Base-by-base conservation (phyloP, 2,329 filamentous ascomycete species). In the Alternaria viburni region DNA sequence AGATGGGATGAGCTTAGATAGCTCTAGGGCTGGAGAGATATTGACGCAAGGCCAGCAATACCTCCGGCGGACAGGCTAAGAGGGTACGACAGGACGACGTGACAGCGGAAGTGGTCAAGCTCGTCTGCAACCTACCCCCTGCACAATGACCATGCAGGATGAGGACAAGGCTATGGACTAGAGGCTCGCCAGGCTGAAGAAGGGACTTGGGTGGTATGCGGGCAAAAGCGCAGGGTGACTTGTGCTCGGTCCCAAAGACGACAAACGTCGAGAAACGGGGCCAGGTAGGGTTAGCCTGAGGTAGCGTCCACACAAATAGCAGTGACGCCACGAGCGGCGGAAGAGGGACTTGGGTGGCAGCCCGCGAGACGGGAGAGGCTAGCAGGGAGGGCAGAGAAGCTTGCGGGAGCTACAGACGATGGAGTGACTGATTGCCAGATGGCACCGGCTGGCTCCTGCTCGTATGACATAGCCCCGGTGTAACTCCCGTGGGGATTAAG, bases 401-500 rank as follows among this genome's bases (percentile, higher is more conserved):
- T 72, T 73, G 75, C 78, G 77, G 77, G 77, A 79, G 77, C 78
- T 80, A 77, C 69, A 74, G 61, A 46, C 58, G 63, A 68, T 65
- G 69, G 72, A 74, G 67, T 69, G 68, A 73, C 66, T 74, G 77
- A 72, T 74, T 74, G 69, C 72, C 71, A 71, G 74, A 74, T 69
- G 71, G 69, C 62, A 67, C 64, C 65, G 64, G 70, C 65, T 74
- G 71, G 74, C 70, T 72, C 71, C 66, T 70, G 72, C 73, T 78
- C 76, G 76, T 78, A 76, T 79, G 76, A 76, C 76, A 79, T 79
- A 74, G 77, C 76, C 76, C 75, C 75, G 65, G 74, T 77, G 75
- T 75, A 76, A 78, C 77, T 78, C 71, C 72, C 72, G 72, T 76
- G 73, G 72, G 69, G 69, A 74, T 71, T 67, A 70, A 74, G 70